Base-by-base conservation (phyloP, 345 rosid genomes). In the Garcia nutans region DNA sequence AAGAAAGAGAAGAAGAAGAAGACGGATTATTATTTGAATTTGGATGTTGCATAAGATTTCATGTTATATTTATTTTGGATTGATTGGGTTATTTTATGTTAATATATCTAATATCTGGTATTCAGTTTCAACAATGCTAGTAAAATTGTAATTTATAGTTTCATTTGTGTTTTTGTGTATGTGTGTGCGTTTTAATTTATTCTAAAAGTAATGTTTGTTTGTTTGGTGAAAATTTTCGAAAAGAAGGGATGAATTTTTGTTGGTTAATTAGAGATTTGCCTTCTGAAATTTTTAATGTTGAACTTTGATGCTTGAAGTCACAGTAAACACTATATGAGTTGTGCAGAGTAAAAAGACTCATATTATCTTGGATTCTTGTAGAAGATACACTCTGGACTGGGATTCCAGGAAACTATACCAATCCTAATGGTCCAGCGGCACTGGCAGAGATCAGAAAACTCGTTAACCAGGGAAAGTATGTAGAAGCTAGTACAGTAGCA, bases 321-420 rank as follows among this genome's bases (percentile, higher is more conserved):
- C 37, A 31, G 37, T 31, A 31, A 31, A 31, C 37, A 31, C 7
- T 13, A 63, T n/a, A 63, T 28, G 68, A 64, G 47, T 64, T 9
- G 12, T 13, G 15, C 57, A 17, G 1, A 16, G 57, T 0, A 33
- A 54, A 5, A 15, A 60, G n/a, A 22, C 22, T 70, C 52, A 26
- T 10, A 17, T 65, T 16, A 49, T n/a, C 49, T n/a, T 55, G 19
- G 4, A 44, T 76, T 76, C 26, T 73, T 86, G 75, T 68, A 95
- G 96, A 91, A 87, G 97, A 93, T 72, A 90, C 97, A 5, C 86
- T 93, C 11, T 93, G 97, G 97, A 93, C 97, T 9, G 97, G 99
- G 63, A 84, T 68, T 55, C 96, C 97, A 3, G 88, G 88, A n/a
- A 77, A 87, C 68, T 93, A 91, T 56, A 85, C 92, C 8, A 79